Percentiles rank a stretch among this genome's conserved stretches.
Conservation (phyloP, 1,284 basidiomycete species). For the Ceratobasidium sp. region DNA sequence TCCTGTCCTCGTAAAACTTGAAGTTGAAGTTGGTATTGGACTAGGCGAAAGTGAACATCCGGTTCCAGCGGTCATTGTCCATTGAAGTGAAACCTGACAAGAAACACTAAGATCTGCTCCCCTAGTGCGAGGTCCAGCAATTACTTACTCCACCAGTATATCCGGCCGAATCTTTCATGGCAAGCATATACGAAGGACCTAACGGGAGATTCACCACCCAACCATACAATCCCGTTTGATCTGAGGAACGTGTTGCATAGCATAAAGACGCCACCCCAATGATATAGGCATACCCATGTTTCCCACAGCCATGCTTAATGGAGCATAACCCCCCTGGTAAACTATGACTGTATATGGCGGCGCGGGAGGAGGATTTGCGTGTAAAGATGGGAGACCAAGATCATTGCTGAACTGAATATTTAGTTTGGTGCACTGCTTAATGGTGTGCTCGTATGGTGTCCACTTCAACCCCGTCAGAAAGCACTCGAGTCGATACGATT, state of each 20-base stretch:
- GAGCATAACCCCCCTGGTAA: not conserved
- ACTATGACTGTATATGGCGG: constrained; percentile 7
- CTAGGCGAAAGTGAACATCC: not conserved
- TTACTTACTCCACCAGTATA: constrained; percentile 4
- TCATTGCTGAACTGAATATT: constrained; percentile 6
- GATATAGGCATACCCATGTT: not conserved
- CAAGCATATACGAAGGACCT: constrained; percentile 4
- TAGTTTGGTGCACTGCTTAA: constrained; percentile 2
- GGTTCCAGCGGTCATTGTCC: not conserved
- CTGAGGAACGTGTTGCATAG: not conserved
- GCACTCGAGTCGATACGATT: not conserved
- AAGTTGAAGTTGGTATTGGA: not conserved
- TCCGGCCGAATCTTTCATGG: constrained; percentile 11
- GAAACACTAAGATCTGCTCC: too few relatives aligned
- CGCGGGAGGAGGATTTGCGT: constrained; percentile 4
- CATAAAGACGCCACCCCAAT: not conserved
- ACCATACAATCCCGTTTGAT: not conserved
- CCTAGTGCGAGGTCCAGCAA: too few relatives aligned
- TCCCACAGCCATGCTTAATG: not conserved
- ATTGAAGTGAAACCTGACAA: not conserved
- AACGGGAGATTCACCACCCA: constrained; percentile 6
- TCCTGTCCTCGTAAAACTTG: constrained; percentile 9
- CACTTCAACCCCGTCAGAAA: not conserved
- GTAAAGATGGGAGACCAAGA: not conserved
- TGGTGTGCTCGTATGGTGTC: constrained; percentile 7